Percentiles rank a stretch among this genome's conserved stretches.
phyloP scores from a whole-genome alignment of 192 early-diverging fungal species.

The Entomortierella chlamydospora region DNA sequence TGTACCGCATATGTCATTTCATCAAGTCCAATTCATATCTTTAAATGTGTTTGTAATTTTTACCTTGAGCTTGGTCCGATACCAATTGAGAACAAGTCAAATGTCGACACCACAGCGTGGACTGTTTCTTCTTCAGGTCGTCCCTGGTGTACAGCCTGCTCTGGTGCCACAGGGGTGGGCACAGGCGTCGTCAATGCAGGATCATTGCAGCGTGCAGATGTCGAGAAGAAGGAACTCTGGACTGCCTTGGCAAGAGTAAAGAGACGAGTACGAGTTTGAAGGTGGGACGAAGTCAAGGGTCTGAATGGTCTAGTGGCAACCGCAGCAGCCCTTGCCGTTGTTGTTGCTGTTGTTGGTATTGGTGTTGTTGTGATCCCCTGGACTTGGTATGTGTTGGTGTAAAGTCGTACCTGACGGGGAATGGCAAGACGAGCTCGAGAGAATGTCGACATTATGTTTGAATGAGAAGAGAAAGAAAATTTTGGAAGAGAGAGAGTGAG shows the following conservation, averaged over 20 bases:
- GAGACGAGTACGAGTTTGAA: constrained; percentile 4
- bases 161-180: constrained; percentile 44
- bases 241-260: constrained; percentile 29
- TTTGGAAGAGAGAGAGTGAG: constrained; percentile 2
- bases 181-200: constrained; percentile 47
- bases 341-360: not conserved
- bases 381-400: constrained; percentile 8
- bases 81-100: constrained; percentile 96
- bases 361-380: not conserved
- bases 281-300: not conserved
- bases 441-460: constrained; percentile 39
- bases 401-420: constrained; percentile 23
- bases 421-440: constrained; percentile 24
- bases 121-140: constrained; percentile 43
- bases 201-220: constrained; percentile 19
- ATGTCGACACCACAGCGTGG: constrained; percentile 92
- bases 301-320: not conserved
- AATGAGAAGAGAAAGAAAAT: constrained; percentile 16
- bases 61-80: constrained; percentile 90
- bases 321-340: not conserved
- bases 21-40: no score
- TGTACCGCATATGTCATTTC: no score
- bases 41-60: not conserved
- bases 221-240: constrained; percentile 45
- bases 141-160: not conserved